Percentiles rank a stretch among this genome's conserved stretches.
These are phyloP conservation scores for Bocquillonia castaneifolia DNA, from an alignment of 441 rosid species.

Conservation along the genomic window DNA sequence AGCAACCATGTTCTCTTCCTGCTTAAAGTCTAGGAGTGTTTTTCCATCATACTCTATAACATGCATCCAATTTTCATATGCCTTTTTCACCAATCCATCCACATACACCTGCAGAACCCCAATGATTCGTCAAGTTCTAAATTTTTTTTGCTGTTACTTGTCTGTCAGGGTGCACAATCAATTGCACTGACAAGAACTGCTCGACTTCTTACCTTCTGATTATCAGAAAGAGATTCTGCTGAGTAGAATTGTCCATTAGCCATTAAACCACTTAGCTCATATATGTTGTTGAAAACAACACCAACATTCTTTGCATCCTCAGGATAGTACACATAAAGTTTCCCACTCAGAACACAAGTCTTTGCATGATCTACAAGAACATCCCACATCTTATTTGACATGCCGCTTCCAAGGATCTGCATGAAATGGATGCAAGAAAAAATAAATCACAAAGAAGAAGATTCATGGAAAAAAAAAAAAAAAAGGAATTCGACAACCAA, in stretches of 20 bases:
- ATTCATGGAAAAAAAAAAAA: constrained; percentile 1
- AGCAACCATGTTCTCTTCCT: constrained; percentile 35
- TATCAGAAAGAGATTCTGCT: constrained; percentile 73
- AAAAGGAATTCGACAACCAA: constrained; percentile 18
- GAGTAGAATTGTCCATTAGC: constrained; percentile 61
- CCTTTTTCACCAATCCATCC: constrained; percentile 78
- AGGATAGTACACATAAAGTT: constrained; percentile 70
- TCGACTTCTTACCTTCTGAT: constrained; percentile 59
- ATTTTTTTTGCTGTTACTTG: neutral
- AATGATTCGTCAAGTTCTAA: constrained; percentile 15
- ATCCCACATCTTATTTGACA: constrained; percentile 97
- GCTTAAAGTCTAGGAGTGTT: constrained; percentile 53
- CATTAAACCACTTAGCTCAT: constrained; percentile 70
- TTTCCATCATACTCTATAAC: constrained; percentile 92
- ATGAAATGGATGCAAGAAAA: constrained; percentile 20
- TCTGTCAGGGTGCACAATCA: neutral
- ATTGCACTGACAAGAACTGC: neutral
- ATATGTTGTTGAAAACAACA: constrained; percentile 77
- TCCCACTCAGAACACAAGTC: constrained; percentile 72
- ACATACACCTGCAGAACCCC: constrained; percentile 53
- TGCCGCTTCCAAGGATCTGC: constrained; percentile 91
- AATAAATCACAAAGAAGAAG: constrained; percentile 11
- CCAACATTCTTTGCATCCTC: constrained; percentile 60
- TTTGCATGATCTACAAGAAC: constrained; percentile 78
- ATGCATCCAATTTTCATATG: constrained; percentile 89